Evolutionary conservation across 106 monocot genomes (phyloP).

Genomic region (Narthecium ossifragum): DNA sequence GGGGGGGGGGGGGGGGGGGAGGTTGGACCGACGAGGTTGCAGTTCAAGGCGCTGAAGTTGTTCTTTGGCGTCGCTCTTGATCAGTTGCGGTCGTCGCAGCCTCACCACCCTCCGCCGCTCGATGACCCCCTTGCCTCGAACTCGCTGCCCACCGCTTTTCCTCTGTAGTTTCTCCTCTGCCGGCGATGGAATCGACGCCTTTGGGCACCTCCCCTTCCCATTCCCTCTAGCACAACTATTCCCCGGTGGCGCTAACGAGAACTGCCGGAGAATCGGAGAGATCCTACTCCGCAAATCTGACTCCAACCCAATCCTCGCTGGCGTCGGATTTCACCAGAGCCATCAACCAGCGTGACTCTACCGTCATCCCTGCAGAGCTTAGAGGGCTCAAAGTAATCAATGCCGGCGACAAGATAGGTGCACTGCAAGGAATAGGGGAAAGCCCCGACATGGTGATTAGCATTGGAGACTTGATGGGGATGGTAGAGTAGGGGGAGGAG

Average conservation of each 20-base stretch:
- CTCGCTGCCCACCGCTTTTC: slow-evolving; percentile 58
- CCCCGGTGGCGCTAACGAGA: slow-evolving; percentile 26
- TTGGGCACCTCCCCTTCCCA: too few species aligned
- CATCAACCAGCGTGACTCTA: slow-evolving; percentile 20
- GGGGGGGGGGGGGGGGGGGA: too few species aligned
- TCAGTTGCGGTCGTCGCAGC: slow-evolving; percentile 29
- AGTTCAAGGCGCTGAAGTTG: slow-evolving; percentile 78
- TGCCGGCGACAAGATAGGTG: slow-evolving; percentile 30
- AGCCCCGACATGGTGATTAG: slow-evolving; percentile 29
- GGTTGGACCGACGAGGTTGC: slow-evolving; percentile 52
- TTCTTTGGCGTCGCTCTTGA: slow-evolving; percentile 90
- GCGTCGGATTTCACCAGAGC: slow-evolving; percentile 43
- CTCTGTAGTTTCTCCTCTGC: slow-evolving; percentile 34
- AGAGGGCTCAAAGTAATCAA: slow-evolving; percentile 20
- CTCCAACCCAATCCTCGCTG: slow-evolving; percentile 57
- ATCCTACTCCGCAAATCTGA: slow-evolving; percentile 18
- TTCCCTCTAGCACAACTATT: slow-evolving; percentile 4
- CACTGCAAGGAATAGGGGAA: slow-evolving; percentile 7
- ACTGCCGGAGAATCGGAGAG: slow-evolving; percentile 49
- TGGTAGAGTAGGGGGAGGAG: slow-evolving; percentile 32
- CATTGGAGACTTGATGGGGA: slow-evolving; percentile 55
- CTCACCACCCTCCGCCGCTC: slow-evolving; percentile 4
- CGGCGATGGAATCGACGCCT: too few species aligned
- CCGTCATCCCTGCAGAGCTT: slow-evolving; percentile 24
- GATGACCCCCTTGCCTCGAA: slow-evolving; percentile 78